Conservation (phyloP, 352 stramenopile species). For the Phytophthora palmivora region DNA sequence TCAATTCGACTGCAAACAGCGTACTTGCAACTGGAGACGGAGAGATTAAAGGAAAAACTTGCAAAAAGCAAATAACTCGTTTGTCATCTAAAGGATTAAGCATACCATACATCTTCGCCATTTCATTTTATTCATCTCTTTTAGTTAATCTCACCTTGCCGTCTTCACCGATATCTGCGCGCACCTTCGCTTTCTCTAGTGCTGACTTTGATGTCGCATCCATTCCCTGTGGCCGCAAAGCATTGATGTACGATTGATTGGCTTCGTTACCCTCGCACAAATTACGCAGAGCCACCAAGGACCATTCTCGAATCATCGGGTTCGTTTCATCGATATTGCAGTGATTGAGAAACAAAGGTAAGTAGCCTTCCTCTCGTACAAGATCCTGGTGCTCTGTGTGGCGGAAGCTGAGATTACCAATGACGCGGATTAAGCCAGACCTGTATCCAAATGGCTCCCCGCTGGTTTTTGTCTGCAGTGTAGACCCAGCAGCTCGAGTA, state of each 20-base stretch:
- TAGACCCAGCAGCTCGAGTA: constrained; percentile 12
- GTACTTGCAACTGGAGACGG: constrained; percentile 24
- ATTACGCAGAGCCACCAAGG: constrained; percentile 88
- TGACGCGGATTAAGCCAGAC: constrained; percentile 77
- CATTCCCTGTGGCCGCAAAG: constrained; percentile 64
- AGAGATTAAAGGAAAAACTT: constrained; percentile 22
- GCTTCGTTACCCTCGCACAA: constrained; percentile 87
- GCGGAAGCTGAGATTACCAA: constrained; percentile 87
- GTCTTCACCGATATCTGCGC: constrained; percentile 41
- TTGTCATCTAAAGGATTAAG: too few species aligned
- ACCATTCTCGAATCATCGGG: constrained; percentile 90
- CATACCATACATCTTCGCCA: too few species aligned
- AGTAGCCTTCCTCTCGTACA: constrained; percentile 72
- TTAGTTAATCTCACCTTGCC: constrained; percentile 42
- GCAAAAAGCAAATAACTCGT: too few species aligned
- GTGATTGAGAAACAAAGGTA: constrained; percentile 89
- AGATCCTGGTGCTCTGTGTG: constrained; percentile 74
- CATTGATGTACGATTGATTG: constrained; percentile 36
- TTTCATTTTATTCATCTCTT: too few species aligned
- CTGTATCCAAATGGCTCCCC: constrained; percentile 74
- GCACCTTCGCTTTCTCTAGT: constrained; percentile 43
- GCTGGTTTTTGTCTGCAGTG: constrained; percentile 2
- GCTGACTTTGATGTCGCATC: constrained; percentile 16
- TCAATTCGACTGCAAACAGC: constrained; percentile 29
- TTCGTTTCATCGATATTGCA: constrained; percentile 91